Evolutionary conservation across 2,329 filamentous ascomycete genomes (phyloP).

Genomic region (Daldinia sp.): DNA sequence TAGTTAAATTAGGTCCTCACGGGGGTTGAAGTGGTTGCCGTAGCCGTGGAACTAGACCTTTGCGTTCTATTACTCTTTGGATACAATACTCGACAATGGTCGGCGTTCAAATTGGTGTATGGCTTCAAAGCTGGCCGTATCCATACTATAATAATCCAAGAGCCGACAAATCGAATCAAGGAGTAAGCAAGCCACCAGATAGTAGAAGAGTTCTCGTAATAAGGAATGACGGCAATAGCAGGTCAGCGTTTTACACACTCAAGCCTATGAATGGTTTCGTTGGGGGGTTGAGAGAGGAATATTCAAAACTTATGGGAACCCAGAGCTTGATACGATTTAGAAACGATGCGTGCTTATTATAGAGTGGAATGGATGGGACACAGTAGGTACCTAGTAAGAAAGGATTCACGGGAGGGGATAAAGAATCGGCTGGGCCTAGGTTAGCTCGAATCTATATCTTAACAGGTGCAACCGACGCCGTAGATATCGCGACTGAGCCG

Average conservation of each 20-base stretch:
- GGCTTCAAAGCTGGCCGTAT: not conserved
- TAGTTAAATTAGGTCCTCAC: not conserved
- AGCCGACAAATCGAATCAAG: not conserved
- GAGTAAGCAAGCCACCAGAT: not conserved
- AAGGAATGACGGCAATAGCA: not conserved
- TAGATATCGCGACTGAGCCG: constrained; percentile 5
- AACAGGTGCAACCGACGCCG: constrained; percentile 11
- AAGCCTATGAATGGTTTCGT: not conserved
- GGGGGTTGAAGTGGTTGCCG: too few relatives aligned
- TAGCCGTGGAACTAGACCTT: not conserved
- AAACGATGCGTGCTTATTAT: constrained; percentile 12
- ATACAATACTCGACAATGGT: not conserved
- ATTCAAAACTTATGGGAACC: not conserved
- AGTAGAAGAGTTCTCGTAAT: constrained; percentile 5
- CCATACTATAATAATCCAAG: not conserved
- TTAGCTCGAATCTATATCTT: not conserved
- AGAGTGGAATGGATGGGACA: not conserved
- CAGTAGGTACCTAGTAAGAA: too few relatives aligned
- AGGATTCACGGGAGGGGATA: constrained; percentile 34
- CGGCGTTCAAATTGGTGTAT: not conserved
- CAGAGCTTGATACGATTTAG: constrained; percentile 7
- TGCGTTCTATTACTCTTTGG: not conserved
- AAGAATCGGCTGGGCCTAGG: constrained; percentile 15
- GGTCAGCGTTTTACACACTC: not conserved
- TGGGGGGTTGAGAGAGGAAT: not conserved